phyloP scores from a whole-genome alignment of 2,329 filamentous ascomycete genomes.

The Fusarium stilboides region DNA sequence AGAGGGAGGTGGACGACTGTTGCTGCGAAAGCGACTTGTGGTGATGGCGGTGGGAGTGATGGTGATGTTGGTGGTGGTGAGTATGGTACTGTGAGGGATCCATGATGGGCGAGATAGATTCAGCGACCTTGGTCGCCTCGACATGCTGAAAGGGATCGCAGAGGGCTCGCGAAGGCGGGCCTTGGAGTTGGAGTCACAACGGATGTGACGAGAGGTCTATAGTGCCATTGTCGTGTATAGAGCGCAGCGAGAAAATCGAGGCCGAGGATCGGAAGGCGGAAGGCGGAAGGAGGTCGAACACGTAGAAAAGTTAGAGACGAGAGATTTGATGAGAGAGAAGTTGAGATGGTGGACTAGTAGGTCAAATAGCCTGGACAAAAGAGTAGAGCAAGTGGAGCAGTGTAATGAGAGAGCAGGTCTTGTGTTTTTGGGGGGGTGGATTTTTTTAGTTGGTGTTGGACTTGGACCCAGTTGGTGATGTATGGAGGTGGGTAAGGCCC shows the following conservation, averaged over 20 bases:
- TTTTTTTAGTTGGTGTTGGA: slow-evolving; percentile 45
- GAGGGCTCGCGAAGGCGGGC: slow-evolving; percentile 48
- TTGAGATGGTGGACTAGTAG: slow-evolving; percentile 41
- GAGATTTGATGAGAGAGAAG: slow-evolving; percentile 40
- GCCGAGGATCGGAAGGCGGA: slow-evolving; percentile 4
- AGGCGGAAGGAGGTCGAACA: neutral
- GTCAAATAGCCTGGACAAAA: slow-evolving; percentile 44
- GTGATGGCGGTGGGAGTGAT: slow-evolving; percentile 44
- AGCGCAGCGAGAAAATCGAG: slow-evolving; percentile 26
- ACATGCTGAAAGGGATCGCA: slow-evolving; percentile 46
- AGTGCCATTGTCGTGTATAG: slow-evolving; percentile 46
- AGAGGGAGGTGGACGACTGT: slow-evolving; percentile 50
- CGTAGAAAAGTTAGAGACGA: slow-evolving; percentile 24
- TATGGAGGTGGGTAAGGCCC: slow-evolving; percentile 44
- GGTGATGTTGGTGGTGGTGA: slow-evolving; percentile 42
- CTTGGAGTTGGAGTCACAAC: slow-evolving; percentile 44
- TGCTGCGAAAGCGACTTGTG: slow-evolving; percentile 52
- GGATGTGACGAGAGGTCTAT: slow-evolving; percentile 47
- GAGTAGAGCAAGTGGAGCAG: slow-evolving; percentile 47
- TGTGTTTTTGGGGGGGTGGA: slow-evolving; percentile 48
- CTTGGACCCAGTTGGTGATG: slow-evolving; percentile 48
- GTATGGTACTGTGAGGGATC: slow-evolving; percentile 49
- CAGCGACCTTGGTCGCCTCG: slow-evolving; percentile 46
- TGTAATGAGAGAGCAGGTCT: slow-evolving; percentile 44
- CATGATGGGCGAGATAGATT: slow-evolving; percentile 47